Base-by-base conservation (phyloP, 305 asterid species). In the Fraxinus nigra region DNA sequence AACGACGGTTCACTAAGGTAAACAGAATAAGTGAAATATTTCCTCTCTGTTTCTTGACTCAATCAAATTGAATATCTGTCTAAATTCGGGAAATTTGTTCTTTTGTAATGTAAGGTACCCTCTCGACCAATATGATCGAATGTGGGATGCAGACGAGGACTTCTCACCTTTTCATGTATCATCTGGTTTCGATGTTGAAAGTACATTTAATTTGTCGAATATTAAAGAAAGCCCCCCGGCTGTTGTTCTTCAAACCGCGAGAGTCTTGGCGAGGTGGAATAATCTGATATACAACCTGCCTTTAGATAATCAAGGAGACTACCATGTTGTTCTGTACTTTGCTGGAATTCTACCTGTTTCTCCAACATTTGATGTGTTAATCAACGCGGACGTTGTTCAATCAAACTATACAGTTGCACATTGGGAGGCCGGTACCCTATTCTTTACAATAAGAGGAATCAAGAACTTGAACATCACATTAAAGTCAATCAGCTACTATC, bases 81-180 rank as follows among this genome's bases (percentile, higher is more conserved):
- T 76, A 28, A 74, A 24, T 3, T 26, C 30, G 70, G 69, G 73
- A 73, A 13, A 77, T 51, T 34, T 46, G 78, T 43, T 83, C 51
- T 8, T 80, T 46, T 77, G 28, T 35, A 63, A 78, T 80, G 18
- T 26, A 79, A 94, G 99, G 97, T 95, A 92, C 88, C 99, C 98
- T 33, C 65, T 94, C 79, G 99, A 95, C 79, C 90, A 85, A 78
- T 95, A 90, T 67, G 99, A 95, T 78, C 88, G 99, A 84, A 89
- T 95, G 76, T 95, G 99, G 99, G 98, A 92, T 65, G 93, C 95
- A 1, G 99, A 95, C 46, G 89, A 89, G 83, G 97, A 94, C 86
- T 95, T 83, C 90, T 91, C 95, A 2, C 99, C 99, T 24, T 90
- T 81, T 83, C 99, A 95, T 34, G 93, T 93, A 3, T 95, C 99